Evolutionary conservation across 2,329 filamentous ascomycete species (phyloP).

Genomic region (Eutypa lata): DNA sequence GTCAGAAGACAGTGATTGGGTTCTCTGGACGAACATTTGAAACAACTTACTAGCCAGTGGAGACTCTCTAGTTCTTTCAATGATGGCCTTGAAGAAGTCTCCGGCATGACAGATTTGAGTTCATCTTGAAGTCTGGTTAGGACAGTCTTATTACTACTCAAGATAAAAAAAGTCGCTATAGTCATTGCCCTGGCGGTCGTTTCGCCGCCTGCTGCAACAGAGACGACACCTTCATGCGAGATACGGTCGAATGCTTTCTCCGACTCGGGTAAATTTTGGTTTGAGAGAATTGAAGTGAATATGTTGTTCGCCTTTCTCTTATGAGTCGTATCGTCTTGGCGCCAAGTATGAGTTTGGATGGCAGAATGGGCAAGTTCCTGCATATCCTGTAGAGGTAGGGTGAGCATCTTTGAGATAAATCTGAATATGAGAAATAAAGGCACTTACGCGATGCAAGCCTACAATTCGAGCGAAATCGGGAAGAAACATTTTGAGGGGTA

Average conservation of each 20-base stretch:
- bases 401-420: not conserved
- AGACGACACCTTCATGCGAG: constrained; percentile 12
- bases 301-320: not conserved
- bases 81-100: constrained; percentile 6
- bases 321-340: not conserved
- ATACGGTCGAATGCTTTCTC: constrained; percentile 13
- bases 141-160: constrained; percentile 6
- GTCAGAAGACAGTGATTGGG: not conserved
- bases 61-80: constrained; percentile 10
- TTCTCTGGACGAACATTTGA: not conserved
- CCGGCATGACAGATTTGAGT: constrained; percentile 4
- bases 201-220: constrained; percentile 12
- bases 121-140: constrained; percentile 8
- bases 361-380: not conserved
- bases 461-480: not conserved
- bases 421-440: not conserved
- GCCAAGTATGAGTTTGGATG: not conserved
- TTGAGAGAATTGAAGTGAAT: constrained; percentile 7
- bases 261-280: constrained; percentile 5
- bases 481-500: not conserved
- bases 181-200: constrained; percentile 7
- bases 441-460: not conserved
- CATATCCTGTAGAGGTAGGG: not conserved
- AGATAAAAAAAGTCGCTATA: constrained; percentile 9
- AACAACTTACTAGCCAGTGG: constrained; percentile 11